A percentile compares a stretch with the other conserved stretches of the same genome.
Evolutionary conservation across 2,329 filamentous ascomycete species (phyloP).

Genomic region (Coniella lustricola): DNA sequence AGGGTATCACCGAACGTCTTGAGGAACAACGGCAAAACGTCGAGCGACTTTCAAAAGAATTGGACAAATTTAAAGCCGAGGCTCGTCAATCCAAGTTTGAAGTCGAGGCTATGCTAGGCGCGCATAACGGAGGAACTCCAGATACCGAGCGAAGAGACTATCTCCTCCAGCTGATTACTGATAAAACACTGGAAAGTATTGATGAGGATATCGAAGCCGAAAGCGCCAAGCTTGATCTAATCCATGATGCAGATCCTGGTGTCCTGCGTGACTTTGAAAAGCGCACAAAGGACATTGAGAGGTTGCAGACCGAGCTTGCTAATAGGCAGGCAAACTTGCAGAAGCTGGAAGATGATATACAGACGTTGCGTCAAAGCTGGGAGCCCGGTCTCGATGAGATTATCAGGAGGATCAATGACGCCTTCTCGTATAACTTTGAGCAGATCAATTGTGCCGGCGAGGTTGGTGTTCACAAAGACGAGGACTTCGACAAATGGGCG

Average conservation of each 20-base stretch:
- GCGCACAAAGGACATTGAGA: constrained; percentile 62
- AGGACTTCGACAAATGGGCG: constrained; percentile 90
- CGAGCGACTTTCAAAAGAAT: constrained; percentile 30
- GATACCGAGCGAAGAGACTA: constrained; percentile 33
- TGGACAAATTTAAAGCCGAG: constrained; percentile 27
- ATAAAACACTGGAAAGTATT: constrained; percentile 55
- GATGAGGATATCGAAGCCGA: constrained; percentile 68
- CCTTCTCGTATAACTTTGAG: constrained; percentile 88
- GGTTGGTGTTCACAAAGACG: constrained; percentile 79
- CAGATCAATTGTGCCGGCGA: constrained; percentile 92
- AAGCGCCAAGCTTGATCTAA: constrained; percentile 68
- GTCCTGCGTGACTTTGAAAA: constrained; percentile 72
- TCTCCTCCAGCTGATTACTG: constrained; percentile 36
- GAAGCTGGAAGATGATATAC: constrained; percentile 51
- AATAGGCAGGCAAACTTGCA: constrained; percentile 48
- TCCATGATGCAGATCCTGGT: constrained; percentile 69
- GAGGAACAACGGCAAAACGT: constrained; percentile 36
- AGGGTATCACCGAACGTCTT: constrained; percentile 47
- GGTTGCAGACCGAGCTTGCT: constrained; percentile 50
- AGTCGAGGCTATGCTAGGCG: constrained; percentile 23
- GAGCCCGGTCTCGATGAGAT: constrained; percentile 77
- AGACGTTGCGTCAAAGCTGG: constrained; percentile 63
- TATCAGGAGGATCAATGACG: constrained; percentile 74
- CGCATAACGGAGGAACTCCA: background rate
- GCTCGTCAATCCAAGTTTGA: constrained; percentile 33